Base-by-base conservation (phyloP, 2,329 filamentous ascomycete genomes). In the Daldinia sp. region DNA sequence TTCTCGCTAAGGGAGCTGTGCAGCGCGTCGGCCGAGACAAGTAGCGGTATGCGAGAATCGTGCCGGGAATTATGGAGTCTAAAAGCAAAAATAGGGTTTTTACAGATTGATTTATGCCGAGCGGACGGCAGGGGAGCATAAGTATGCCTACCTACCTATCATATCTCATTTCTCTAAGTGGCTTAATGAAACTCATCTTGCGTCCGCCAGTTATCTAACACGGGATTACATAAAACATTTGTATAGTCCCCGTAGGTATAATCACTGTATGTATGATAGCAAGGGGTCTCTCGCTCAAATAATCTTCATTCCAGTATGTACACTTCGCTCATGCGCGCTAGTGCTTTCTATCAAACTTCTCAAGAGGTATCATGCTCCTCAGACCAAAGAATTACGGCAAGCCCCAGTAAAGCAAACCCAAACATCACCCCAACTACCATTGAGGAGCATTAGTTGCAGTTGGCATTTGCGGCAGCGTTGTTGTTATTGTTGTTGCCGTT, bases 281-380 rank as follows among this genome's bases (percentile, higher is more conserved):
- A n/a, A 4, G 9, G 3, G n/a, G 4, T 11, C 30, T 48, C 55
- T 63, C 53, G 61, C 53, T 45, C 50, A 61, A 45, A 45, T 58
- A 50, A 53, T 62, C 47, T 64, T 56, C 29, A 64, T 64, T 64
- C 49, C 50, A 57, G n/a, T 61, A 53, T 53, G 27, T 58, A 66
- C 61, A 61, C 52, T 60, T 48, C 23, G 50, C 57, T 61, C 49
- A 53, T 58, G 25, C 39, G 53, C 49, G 45, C 51, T 62, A 56
- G 29, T 29, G 25, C 34, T 60, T 66, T 52, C 59, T 50, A 37
- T 58, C 48, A 13, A n/a, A 32, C 41, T 45, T 61, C 49, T 29
- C n/a, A 4, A 49, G 30, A 39, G 32, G 32, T 23, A 19, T 52
- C 32, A 50, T 17, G 30, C 34, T 37, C 8, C 15, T 17, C 30